Evolutionary conservation across 2,329 filamentous ascomycete genomes (phyloP).

Genomic region (Nemania serpens): DNA sequence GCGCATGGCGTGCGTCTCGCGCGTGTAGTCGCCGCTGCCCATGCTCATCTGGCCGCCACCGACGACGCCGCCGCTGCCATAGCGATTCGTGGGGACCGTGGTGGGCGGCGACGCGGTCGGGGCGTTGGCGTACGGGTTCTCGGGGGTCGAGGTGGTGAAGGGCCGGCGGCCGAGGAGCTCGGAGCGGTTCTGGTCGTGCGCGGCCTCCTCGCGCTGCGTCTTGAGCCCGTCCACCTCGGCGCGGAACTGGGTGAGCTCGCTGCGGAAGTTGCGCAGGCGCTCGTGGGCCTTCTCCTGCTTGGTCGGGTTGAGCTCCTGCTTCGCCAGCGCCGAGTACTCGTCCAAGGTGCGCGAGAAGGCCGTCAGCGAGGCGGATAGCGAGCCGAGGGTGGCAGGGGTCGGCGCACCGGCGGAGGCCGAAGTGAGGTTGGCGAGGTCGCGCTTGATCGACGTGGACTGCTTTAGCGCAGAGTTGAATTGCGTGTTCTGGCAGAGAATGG

Average conservation of each 20-base stretch:
- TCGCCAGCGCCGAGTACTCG: constrained; percentile 84
- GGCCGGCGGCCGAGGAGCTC: constrained; percentile 87
- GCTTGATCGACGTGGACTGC: constrained; percentile 79
- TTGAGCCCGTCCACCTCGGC: constrained; percentile 78
- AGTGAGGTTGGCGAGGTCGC: constrained; percentile 73
- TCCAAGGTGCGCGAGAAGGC: constrained; percentile 89
- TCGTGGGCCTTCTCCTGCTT: constrained; percentile 92
- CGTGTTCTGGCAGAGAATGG: constrained; percentile 62
- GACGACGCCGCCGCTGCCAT: constrained; percentile 40
- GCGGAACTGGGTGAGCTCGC: constrained; percentile 80
- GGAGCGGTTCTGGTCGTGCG: constrained; percentile 67
- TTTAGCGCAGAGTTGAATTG: constrained; percentile 87
- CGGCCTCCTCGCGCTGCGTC: constrained; percentile 74
- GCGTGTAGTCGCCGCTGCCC: constrained; percentile 65
- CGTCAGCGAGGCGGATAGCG: constrained; percentile 69
- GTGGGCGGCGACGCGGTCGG: constrained; percentile 40
- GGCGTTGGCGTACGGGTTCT: constrained; percentile 85
- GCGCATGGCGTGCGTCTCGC: constrained; percentile 82
- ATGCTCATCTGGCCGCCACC: constrained; percentile 48
- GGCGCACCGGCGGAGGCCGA: constrained; percentile 51
- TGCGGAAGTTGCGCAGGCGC: constrained; percentile 81
- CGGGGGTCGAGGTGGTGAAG: constrained; percentile 77
- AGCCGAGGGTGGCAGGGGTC: constrained; percentile 61
- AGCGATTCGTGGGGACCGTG: constrained; percentile 46
- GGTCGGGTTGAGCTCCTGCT: constrained; percentile 84